Base-by-base conservation (phyloP, 169 alveolate species). In the Plasmodium falciparum region DNA sequence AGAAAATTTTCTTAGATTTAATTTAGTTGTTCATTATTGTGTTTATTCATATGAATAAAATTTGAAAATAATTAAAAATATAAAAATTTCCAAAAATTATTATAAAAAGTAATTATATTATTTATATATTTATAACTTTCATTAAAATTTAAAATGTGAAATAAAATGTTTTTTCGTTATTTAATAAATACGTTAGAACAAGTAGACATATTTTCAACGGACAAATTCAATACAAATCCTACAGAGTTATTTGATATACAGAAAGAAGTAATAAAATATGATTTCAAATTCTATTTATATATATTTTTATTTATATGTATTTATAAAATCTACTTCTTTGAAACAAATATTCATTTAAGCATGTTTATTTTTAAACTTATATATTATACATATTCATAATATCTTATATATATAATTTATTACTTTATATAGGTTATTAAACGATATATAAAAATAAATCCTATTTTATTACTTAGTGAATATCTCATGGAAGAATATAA, bases 221-320 rank as follows among this genome's bases (percentile, higher is more conserved):
- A 80, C 47, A 80, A 62, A 69, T 52, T 62, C 49, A 67, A 50
- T 22, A 52, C 52, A 71, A 29, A 62, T 22, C 54, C 90, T 54
- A 54, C 90, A 66, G 71, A 67, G 56, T 54, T 80, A 33, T 29
- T 62, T 80, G 90, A 80, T 39, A 80, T 62, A 26, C 75, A 80
- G 54, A 78, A 80, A 80, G 90, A 78, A 78, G 90, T 78, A 80
- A 80, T 80, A 52, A 50, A 52, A 52, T 12, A 3, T n/a, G n/a
- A 33, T 17, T 66, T 80, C 4, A 67, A 29, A 54, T 73, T 52
- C 62, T 15, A 56, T 56, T 13, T 56, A 17, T 56, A 56, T 56
- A 56, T 56, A 56, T 5, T 56, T 56, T 2, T 56, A 12, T 56
- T 56, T 13, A 17, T 56, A 17, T 56, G 17, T 17, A 56, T 22